Base-by-base conservation (phyloP, 495 filamentous ascomycete genomes). In the Talaromyces nanjingensis region DNA sequence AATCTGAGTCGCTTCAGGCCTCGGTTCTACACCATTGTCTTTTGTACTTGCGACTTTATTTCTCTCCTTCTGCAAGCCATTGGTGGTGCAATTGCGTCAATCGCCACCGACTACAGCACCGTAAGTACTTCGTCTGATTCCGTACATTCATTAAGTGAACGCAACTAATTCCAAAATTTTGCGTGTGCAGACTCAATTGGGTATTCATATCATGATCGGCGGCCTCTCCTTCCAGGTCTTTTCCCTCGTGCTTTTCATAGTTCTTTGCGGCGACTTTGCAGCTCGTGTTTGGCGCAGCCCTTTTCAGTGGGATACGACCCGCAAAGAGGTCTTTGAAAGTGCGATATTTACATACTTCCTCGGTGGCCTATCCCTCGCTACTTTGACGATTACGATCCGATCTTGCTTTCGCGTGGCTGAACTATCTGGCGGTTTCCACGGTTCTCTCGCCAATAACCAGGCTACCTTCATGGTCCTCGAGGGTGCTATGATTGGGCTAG, bases 401-500 rank as follows among this genome's bases (percentile, higher is more conserved):
- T 85, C 78, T 42, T 72, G 84, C 31, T 91, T 81, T 72, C 81
- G 88, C 55, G 83, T 88, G 18, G 84, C 82, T 9, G 88, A 91
- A 79, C 75, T 90, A 57, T 75, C 75, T 59, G 70, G 73, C 16
- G 88, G 88, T n/a, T 90, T 85, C 73, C 62, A 71, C 9, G 82
- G 87, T 18, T 60, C 66, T 1, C 70, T 90, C 54, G 86, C 82
- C 54, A 81, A 77, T 53, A 73, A 89, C 47, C 77, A 92, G 73
- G 74, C 79, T 7, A 66, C 83, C 8, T 88, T 90, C 69, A 85
- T 92, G 76, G 77, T 89, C 27, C 79, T 92, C 22, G 89, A 92
- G 75, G 85, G 87, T 24, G 73, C 83, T n/a, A 86, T 91, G 86
- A 84, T 92, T 68, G 72, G 78, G 9, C 65, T 86, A 47, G 85